These are phyloP conservation scores for Lasiodiplodia sp. DNA, from an alignment of 2,329 filamentous ascomycete genomes.

Conservation along the genomic window DNA sequence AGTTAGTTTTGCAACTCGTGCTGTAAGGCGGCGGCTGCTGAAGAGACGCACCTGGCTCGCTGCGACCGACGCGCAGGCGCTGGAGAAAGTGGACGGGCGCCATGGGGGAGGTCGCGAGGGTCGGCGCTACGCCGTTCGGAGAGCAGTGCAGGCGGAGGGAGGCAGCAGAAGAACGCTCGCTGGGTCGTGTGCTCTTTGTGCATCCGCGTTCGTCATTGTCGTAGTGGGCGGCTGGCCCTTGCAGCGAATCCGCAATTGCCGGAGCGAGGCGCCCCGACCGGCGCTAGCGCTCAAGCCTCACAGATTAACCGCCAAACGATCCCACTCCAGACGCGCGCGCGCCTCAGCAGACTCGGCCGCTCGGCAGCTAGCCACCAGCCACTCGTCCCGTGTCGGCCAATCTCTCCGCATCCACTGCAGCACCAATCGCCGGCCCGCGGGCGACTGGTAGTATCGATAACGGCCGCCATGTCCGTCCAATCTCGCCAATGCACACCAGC, in stretches of 20 bases:
- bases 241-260: slow-evolving; percentile 22
- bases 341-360: slow-evolving; percentile 1
- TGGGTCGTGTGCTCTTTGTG: slow-evolving; percentile 21
- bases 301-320: neutral
- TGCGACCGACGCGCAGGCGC: slow-evolving; percentile 43
- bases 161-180: slow-evolving; percentile 9
- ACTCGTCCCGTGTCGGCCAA: neutral
- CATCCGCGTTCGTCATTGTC: slow-evolving; percentile 23
- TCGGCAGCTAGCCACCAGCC: slow-evolving; percentile 8
- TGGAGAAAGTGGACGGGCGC: slow-evolving; percentile 45
- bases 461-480: slow-evolving; percentile 14
- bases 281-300: neutral
- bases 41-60: slow-evolving; percentile 40
- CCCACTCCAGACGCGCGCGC: neutral
- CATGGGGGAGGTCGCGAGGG: slow-evolving; percentile 36
- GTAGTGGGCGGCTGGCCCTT: slow-evolving; percentile 9
- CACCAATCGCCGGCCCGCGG: slow-evolving; percentile 3
- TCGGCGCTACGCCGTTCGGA: slow-evolving; percentile 19
- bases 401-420: neutral
- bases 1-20: neutral
- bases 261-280: slow-evolving; percentile 19
- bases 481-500: slow-evolving; percentile 18
- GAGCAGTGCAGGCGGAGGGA: slow-evolving; percentile 21
- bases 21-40: slow-evolving; percentile 13
- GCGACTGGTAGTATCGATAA: slow-evolving; percentile 19